Evolutionary conservation across 108 stramenopile species (phyloP), one percentile per base, ranked within the genome.

Genomic region (Conticribra guillardii): DNA sequence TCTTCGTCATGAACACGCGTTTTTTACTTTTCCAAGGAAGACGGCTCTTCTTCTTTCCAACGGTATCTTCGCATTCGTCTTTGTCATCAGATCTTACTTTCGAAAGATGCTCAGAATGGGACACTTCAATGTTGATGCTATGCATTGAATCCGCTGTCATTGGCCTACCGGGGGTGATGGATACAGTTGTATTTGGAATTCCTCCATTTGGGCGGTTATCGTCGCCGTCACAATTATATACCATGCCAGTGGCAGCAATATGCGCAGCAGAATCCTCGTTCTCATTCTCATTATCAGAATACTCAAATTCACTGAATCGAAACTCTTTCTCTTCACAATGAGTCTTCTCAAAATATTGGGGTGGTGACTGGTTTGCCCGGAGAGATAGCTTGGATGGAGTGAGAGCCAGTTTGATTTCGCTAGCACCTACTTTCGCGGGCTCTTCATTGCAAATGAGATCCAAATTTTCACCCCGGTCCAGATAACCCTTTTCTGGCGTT

Each of bases 51-150:
- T 63, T 45, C 34, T 59, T 41, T 23, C 31, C 34, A 14, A 2
- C 18, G 4, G 14, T 28, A 4, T 15, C 58, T 49, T 63, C 26
- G 27, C n/a, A 14, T 46, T 14, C 30, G 47, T 28, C 26, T 2
- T 11, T 46, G 11, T 19, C n/a, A 7, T n/a, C 37, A 5, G 60
- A 18, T 0, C 8, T 23, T 17, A 24, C 14, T 16, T 7, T 37
- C 3, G 32, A 1, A 3, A 19, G 64, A 37, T 33, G 32, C 9
- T 65, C 64, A 34, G 33, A 33, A 15, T 34, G 31, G 1, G 64
- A 53, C 23, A 65, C 52, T 34, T 52, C 64, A 23, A 65, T 37
- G 22, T 32, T 65, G 22, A 65, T 24, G 32, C 51, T 65, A 17
- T 65, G 64, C 32, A 65, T 33, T 9, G 45, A 48, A 2, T 53